Conservation (phyloP, 352 stramenopile species). For the Pythium guiyangense region DNA sequence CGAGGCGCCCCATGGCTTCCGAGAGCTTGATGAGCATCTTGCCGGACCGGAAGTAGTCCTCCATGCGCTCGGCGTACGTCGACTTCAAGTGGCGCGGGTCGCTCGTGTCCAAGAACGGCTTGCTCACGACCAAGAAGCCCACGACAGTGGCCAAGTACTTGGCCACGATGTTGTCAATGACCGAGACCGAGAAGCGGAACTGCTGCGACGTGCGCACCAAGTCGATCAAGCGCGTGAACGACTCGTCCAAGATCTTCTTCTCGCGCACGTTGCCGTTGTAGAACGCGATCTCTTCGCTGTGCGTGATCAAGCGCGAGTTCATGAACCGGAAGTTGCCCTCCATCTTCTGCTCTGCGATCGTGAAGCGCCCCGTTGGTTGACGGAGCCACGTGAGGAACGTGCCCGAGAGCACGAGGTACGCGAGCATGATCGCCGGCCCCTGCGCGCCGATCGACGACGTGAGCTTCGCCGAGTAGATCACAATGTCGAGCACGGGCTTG, state of each 20-base stretch:
- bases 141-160: constrained; percentile 87
- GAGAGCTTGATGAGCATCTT: constrained; percentile 87
- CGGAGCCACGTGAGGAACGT: constrained; percentile 72
- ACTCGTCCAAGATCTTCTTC: constrained; percentile 68
- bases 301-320: constrained; percentile 84
- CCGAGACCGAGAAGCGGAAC: constrained; percentile 80
- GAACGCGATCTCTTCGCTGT: constrained; percentile 90
- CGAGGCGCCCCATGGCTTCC: constrained; percentile 81
- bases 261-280: constrained; percentile 89
- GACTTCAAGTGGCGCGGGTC: constrained; percentile 52
- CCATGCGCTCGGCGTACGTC: constrained; percentile 75
- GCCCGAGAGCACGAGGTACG: constrained; percentile 64
- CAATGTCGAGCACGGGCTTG: constrained; percentile 83
- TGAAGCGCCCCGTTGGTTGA: constrained; percentile 73
- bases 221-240: constrained; percentile 55
- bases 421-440: constrained; percentile 59
- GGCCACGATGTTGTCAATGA: constrained; percentile 83
- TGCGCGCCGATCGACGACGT: constrained; percentile 68
- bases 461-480: constrained; percentile 67
- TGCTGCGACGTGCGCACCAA: constrained; percentile 72
- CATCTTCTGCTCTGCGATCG: constrained; percentile 75
- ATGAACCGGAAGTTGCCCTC: constrained; percentile 86
- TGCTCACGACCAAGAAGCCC: constrained; percentile 73
- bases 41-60: constrained; percentile 82
- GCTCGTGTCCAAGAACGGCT: constrained; percentile 57